Percentiles rank a stretch among this genome's conserved stretches.
Evolutionary conservation across 1,284 basidiomycete species (phyloP).

Genomic region (Phlebopus sp.): DNA sequence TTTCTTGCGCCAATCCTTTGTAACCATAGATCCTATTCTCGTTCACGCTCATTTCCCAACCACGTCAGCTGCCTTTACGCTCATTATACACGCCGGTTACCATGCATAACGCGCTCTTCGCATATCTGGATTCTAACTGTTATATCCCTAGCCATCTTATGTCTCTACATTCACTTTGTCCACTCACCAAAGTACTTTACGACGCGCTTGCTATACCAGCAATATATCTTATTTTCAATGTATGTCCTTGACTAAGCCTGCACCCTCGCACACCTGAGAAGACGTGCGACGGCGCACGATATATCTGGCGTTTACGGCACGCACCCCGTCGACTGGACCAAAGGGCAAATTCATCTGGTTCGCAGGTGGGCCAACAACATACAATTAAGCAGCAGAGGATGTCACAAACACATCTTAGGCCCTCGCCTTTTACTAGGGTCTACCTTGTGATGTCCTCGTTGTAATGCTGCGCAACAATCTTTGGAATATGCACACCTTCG

Average conservation of each 20-base stretch:
- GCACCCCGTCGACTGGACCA: neutral
- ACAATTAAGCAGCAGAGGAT: conserved; percentile 3
- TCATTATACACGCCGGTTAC: neutral
- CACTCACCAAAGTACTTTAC: neutral
- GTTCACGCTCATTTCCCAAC: too few relatives aligned
- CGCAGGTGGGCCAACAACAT: neutral
- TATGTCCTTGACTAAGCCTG: neutral
- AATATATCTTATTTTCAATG: neutral
- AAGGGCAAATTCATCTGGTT: neutral
- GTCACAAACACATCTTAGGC: conserved; percentile 2
- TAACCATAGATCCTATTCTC: too few relatives aligned
- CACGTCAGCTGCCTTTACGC: too few relatives aligned
- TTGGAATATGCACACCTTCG: neutral
- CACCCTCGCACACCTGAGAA: too few relatives aligned
- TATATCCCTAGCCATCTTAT: neutral
- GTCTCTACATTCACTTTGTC: neutral
- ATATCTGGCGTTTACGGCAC: neutral
- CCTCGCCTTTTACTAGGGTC: conserved; percentile 11
- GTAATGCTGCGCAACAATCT: conserved; percentile 5
- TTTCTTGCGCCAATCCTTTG: too few relatives aligned
- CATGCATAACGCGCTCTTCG: neutral
- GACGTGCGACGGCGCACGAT: neutral
- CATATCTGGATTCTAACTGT: neutral
- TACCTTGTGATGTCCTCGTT: conserved; percentile 5
- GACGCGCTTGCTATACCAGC: neutral